Conservation (phyloP, 192 early-diverging fungal genomes). For the Blastocladiella britannica region DNA sequence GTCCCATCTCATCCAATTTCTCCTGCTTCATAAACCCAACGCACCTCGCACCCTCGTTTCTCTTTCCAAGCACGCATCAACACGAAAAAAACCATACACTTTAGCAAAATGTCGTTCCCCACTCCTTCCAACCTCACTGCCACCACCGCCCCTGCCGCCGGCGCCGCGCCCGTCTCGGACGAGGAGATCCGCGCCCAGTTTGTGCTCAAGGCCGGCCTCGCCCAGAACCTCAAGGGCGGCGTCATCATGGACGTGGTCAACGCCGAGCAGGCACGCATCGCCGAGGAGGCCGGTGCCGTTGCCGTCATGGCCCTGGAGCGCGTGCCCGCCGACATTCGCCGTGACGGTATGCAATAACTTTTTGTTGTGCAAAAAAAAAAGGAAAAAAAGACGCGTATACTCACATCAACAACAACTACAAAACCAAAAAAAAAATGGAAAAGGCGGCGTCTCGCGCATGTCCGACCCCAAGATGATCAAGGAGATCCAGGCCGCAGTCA, state of each 20-base stretch:
- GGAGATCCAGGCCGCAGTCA: slow-evolving; percentile 83
- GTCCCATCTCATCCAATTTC: too few species aligned
- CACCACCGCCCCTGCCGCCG: slow-evolving; percentile 5
- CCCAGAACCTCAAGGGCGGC: slow-evolving; percentile 96
- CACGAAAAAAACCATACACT: background rate
- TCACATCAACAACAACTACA: background rate
- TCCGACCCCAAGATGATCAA: slow-evolving; percentile 95
- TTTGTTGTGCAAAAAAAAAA: too few species aligned
- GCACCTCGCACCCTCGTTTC: too few species aligned
- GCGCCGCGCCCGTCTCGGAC: too few species aligned
- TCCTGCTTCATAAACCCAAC: too few species aligned
- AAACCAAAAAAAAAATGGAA: background rate
- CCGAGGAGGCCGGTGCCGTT: slow-evolving; percentile 87
- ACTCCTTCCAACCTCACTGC: slow-evolving; percentile 38
- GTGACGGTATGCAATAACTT: slow-evolving; percentile 38
- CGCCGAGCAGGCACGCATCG: slow-evolving; percentile 91
- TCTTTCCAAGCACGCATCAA: too few species aligned
- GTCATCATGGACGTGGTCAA: slow-evolving; percentile 99
- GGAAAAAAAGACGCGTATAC: background rate
- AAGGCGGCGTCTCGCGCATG: slow-evolving; percentile 90
- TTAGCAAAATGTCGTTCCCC: slow-evolving; percentile 18
- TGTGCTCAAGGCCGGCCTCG: slow-evolving; percentile 84
- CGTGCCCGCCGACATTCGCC: slow-evolving; percentile 96
- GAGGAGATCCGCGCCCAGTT: slow-evolving; percentile 23
- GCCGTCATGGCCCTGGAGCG: slow-evolving; percentile 96